phyloP scores from a whole-genome alignment of 441 rosid species.

The Adansonia madagascariensis region DNA sequence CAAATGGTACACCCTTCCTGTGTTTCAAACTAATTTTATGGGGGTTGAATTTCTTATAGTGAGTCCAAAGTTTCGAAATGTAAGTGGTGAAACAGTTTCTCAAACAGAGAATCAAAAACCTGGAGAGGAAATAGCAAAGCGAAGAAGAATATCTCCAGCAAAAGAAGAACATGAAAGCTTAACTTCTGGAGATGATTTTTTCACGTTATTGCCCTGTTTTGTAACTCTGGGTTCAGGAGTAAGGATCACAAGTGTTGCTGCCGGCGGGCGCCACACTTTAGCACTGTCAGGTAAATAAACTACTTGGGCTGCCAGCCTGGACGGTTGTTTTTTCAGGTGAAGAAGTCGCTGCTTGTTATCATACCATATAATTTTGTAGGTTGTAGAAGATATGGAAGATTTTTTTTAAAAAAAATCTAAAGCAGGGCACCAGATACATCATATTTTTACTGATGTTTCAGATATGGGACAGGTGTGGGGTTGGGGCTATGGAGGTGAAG shows the following conservation, averaged over 20 bases:
- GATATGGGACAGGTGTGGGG: slow-evolving; percentile 86
- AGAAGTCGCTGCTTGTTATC: slow-evolving; percentile 43
- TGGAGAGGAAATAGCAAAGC: slow-evolving; percentile 56
- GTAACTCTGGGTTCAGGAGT: slow-evolving; percentile 60
- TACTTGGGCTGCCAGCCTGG: slow-evolving; percentile 4
- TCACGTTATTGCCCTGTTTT: slow-evolving; percentile 49
- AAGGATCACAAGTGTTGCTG: slow-evolving; percentile 57
- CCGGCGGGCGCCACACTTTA: slow-evolving; percentile 73
- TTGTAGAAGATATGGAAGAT: slow-evolving; percentile 50
- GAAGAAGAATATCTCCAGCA: slow-evolving; percentile 53
- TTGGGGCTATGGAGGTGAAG: slow-evolving; percentile 87
- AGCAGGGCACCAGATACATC: slow-evolving; percentile 49
- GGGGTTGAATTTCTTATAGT: slow-evolving; percentile 29
- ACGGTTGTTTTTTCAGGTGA: slow-evolving; percentile 35
- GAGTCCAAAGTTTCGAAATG: slow-evolving; percentile 47
- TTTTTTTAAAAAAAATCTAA: slow-evolving; percentile 39
- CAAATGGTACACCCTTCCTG: not conserved
- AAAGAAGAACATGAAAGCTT: slow-evolving; percentile 54
- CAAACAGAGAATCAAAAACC: slow-evolving; percentile 42
- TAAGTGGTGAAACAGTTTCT: slow-evolving; percentile 34
- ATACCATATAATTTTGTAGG: slow-evolving; percentile 52
- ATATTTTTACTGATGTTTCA: slow-evolving; percentile 58
- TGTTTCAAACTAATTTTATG: slow-evolving; percentile 15
- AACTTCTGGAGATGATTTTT: slow-evolving; percentile 50
- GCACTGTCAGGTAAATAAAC: slow-evolving; percentile 63